These are phyloP conservation scores for Chrysophaeum taylorii DNA, from an alignment of 352 stramenopile genomes.

Conservation along the genomic window DNA sequence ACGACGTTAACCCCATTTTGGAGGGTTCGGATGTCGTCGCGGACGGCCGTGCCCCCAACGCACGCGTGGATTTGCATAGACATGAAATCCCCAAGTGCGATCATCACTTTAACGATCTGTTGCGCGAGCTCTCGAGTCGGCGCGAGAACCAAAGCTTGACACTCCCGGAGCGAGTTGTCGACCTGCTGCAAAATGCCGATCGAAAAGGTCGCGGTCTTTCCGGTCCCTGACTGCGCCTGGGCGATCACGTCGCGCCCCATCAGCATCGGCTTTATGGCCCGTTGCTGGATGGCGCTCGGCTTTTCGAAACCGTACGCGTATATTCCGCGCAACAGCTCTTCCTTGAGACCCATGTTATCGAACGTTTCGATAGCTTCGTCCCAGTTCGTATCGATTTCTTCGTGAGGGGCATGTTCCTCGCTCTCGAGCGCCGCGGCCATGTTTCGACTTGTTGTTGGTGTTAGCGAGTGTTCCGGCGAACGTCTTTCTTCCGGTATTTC, in stretches of 20 bases:
- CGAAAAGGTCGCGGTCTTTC: conserved; percentile 98
- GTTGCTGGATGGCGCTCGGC: conserved; percentile 98
- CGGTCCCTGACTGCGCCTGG: conserved; percentile 88
- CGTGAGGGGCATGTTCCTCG: too few species aligned
- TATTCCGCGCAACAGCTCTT: conserved; percentile 96
- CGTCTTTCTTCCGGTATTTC: too few species aligned
- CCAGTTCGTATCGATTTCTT: conserved; percentile 96
- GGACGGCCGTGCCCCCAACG: conserved; percentile 92
- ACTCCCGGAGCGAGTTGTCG: conserved; percentile 84
- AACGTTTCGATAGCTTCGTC: conserved; percentile 96
- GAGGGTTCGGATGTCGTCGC: conserved; percentile 95
- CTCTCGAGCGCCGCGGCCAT: too few species aligned
- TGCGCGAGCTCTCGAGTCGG: conserved; percentile 98
- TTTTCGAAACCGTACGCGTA: conserved; percentile 99
- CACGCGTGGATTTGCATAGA: conserved; percentile 91
- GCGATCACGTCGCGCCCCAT: conserved; percentile 95
- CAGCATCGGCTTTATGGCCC: conserved; percentile 93
- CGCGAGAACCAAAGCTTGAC: conserved; percentile 94
- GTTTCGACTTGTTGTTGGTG: too few species aligned
- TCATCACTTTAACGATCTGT: conserved; percentile 97
- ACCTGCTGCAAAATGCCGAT: conserved; percentile 97
- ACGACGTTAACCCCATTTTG: conserved; percentile 95
- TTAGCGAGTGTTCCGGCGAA: too few species aligned
- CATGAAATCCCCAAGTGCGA: conserved; percentile 81
- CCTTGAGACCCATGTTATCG: conserved; percentile 93